Conservation (phyloP, 2,329 filamentous ascomycete species). For the Tolypocladium tropicale region DNA sequence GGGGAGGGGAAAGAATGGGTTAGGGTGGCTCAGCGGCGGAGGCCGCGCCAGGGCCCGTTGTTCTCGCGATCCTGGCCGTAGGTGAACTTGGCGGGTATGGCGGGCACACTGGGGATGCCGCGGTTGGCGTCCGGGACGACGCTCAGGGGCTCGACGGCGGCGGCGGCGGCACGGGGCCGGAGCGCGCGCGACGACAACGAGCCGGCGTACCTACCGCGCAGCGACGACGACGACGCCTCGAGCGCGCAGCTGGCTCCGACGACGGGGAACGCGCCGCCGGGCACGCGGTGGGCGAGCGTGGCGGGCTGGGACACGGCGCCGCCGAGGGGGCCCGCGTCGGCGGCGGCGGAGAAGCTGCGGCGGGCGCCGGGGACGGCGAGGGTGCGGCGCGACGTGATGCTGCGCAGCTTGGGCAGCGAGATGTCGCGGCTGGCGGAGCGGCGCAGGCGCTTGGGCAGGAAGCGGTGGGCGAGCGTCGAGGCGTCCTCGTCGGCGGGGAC, state of each 20-base stretch:
- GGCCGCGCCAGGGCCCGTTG: slow-evolving; percentile 17
- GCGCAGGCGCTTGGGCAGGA: slow-evolving; percentile 34
- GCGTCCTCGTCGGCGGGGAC: slow-evolving; percentile 9
- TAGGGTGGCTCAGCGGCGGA: slow-evolving; percentile 13
- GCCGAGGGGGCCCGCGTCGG: slow-evolving; percentile 1
- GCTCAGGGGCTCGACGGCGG: slow-evolving; percentile 18
- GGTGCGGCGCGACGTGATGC: slow-evolving; percentile 13
- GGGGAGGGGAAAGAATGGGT: too few species aligned
- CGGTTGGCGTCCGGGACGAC: slow-evolving; percentile 35
- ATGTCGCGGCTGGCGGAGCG: slow-evolving; percentile 38
- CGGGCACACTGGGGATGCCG: slow-evolving; percentile 34
- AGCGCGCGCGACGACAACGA: neutral
- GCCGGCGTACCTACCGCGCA: slow-evolving; percentile 1
- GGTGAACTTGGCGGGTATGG: slow-evolving; percentile 32
- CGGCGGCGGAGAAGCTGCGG: slow-evolving; percentile 16
- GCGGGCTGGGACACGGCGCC: slow-evolving; percentile 7
- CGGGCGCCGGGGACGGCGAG: slow-evolving; percentile 10
- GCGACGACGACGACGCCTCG: neutral
- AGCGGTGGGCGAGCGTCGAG: slow-evolving; percentile 10
- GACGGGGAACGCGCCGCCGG: slow-evolving; percentile 1
- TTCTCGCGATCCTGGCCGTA: slow-evolving; percentile 24
- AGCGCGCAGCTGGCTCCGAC: neutral
- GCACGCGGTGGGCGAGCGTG: slow-evolving; percentile 16
- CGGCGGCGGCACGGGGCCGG: slow-evolving; percentile 1
- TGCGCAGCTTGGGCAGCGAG: slow-evolving; percentile 21